Conservation (phyloP, 2,329 filamentous ascomycete species). For the Xylaria multiplex region DNA sequence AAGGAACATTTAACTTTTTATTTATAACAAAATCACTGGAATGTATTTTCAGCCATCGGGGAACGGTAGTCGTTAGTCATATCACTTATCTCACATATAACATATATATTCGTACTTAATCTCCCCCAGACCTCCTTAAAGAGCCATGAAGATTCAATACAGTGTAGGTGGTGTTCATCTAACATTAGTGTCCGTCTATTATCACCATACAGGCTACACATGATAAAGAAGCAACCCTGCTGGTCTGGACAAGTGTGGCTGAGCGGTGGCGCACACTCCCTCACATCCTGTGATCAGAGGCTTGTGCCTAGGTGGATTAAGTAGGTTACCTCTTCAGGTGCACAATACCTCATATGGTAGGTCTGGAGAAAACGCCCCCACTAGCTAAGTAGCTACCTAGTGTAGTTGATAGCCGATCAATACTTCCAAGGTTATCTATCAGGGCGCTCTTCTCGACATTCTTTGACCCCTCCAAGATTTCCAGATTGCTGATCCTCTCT, state of each 20-base stretch:
- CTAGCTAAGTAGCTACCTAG: neutral
- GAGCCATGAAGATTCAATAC: too few relatives aligned
- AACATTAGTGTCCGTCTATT: too few relatives aligned
- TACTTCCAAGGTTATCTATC: conserved; percentile 14
- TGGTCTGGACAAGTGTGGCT: neutral
- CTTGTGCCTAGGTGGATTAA: neutral
- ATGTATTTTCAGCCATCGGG: too few relatives aligned
- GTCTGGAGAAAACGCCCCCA: neutral
- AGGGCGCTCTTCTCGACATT: conserved; percentile 8
- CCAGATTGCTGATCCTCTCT: conserved; percentile 22
- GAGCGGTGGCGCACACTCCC: neutral
- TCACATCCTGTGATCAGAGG: neutral
- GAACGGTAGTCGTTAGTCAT: too few relatives aligned
- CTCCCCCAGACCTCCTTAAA: too few relatives aligned
- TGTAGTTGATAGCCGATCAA: conserved; percentile 6
- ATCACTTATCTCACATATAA: too few relatives aligned
- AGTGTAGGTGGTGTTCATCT: too few relatives aligned
- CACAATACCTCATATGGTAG: neutral
- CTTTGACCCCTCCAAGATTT: conserved; percentile 32
- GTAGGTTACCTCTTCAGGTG: neutral
- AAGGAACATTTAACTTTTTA: too few relatives aligned
- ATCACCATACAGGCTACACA: too few relatives aligned
- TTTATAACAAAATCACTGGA: too few relatives aligned
- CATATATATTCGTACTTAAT: too few relatives aligned
- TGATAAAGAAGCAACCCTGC: too few relatives aligned